A percentile compares a stretch with the other conserved stretches of the same genome.
Conservation (phyloP, 371 early-diverging fungal genomes). For the Cokeromyces recurvatus region DNA sequence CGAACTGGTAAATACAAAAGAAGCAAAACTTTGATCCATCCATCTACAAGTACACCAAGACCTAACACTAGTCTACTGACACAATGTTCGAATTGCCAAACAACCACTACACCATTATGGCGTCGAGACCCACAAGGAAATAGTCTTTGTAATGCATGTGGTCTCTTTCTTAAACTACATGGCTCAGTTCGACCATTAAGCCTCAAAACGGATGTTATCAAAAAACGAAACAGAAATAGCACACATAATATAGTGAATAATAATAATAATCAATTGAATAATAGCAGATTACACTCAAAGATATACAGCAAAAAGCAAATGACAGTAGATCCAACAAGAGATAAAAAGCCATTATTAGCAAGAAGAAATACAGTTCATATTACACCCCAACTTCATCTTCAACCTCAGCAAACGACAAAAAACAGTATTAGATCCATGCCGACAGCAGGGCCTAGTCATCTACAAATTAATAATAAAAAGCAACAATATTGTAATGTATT, state of each 20-base stretch:
- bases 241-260: too few relatives aligned
- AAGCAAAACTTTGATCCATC: background rate
- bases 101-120: constrained; percentile 95
- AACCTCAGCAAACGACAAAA: too few relatives aligned
- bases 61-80: too few relatives aligned
- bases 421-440: too few relatives aligned
- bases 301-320: too few relatives aligned
- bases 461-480: background rate
- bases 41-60: too few relatives aligned
- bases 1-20: background rate
- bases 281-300: too few relatives aligned
- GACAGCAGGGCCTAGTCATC: too few relatives aligned
- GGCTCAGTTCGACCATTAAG: constrained; percentile 76
- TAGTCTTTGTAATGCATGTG: too few relatives aligned
- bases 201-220: constrained; percentile 80
- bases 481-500: background rate
- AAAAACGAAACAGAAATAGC: constrained; percentile 69
- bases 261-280: background rate
- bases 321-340: too few relatives aligned
- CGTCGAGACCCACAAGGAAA: constrained; percentile 76
- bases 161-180: constrained; percentile 81
- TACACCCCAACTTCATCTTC: constrained; percentile 4
- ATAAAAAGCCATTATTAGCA: background rate
- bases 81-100: constrained; percentile 87
- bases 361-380: constrained; percentile 15